phyloP scores from a whole-genome alignment of 140 eudicot species.

The Cichorium intybus region DNA sequence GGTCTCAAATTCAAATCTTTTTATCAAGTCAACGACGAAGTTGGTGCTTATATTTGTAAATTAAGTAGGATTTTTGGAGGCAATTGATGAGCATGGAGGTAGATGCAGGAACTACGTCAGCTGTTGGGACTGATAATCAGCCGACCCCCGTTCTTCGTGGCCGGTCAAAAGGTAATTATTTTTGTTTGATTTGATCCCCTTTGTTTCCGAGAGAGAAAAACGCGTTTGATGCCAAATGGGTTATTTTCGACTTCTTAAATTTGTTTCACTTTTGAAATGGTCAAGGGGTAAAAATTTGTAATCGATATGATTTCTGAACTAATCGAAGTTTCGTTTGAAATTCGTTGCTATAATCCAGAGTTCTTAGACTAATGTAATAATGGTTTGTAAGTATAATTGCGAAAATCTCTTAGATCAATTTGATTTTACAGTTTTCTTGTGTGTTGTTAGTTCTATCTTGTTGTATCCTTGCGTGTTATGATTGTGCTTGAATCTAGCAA shows the following conservation, averaged over 20 bases:
- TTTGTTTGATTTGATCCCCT: background rate
- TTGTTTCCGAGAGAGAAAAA: background rate
- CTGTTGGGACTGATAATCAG: slow-evolving; percentile 19
- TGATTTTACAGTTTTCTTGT: background rate
- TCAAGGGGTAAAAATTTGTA: background rate
- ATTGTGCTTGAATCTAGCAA: background rate
- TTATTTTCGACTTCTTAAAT: background rate
- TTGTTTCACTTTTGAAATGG: background rate
- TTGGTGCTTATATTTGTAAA: background rate
- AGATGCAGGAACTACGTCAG: slow-evolving; percentile 29
- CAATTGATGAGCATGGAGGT: slow-evolving; percentile 40
- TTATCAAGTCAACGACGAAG: background rate
- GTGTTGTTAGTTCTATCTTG: background rate
- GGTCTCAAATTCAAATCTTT: background rate
- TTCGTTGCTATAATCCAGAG: background rate
- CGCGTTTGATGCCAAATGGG: slow-evolving; percentile 12
- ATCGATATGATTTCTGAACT: background rate
- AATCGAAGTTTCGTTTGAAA: background rate
- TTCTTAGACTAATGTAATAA: background rate
- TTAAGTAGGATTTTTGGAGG: slow-evolving; percentile 15
- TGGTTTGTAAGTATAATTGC: background rate
- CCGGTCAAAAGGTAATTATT: slow-evolving; percentile 37
- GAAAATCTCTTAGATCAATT: background rate
- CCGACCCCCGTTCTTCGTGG: slow-evolving; percentile 24
- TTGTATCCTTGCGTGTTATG: background rate